Percentiles rank a stretch among this genome's conserved stretches.
phyloP scores from a whole-genome alignment of 495 filamentous ascomycete genomes.

The Penicillium cinerascens region DNA sequence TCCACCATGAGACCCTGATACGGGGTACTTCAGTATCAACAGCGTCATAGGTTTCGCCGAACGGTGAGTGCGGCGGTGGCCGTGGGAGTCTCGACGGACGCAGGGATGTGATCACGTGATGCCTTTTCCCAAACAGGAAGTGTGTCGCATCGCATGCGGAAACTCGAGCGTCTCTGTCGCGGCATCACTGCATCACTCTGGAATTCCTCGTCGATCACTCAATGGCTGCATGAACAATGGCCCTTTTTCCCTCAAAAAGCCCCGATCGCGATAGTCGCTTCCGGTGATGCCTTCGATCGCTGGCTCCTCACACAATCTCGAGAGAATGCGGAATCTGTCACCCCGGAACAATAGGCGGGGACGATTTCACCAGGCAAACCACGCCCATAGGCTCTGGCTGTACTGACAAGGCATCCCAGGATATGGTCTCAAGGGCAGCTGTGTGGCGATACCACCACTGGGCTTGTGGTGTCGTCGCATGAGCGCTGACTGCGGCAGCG shows the following conservation, averaged over 20 bases:
- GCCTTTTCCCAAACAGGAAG: constrained; percentile 11
- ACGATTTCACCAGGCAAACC: background rate
- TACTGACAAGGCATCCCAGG: too few relatives aligned
- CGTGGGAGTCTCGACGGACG: background rate
- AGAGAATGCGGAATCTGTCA: constrained; percentile 4
- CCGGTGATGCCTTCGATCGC: background rate
- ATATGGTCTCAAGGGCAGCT: background rate
- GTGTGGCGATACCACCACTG: background rate
- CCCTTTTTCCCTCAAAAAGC: background rate
- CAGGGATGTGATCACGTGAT: constrained; percentile 16
- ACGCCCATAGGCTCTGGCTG: background rate
- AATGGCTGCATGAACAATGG: background rate
- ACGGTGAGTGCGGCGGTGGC: background rate
- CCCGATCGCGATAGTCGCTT: background rate
- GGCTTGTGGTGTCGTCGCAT: background rate
- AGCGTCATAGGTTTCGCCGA: background rate
- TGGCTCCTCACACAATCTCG: background rate
- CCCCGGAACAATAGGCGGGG: background rate
- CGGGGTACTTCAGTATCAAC: background rate
- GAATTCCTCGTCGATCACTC: constrained; percentile 11
- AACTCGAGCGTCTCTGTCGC: background rate
- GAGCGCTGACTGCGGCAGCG: background rate
- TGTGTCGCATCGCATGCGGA: constrained; percentile 12
- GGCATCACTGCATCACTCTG: constrained; percentile 1
- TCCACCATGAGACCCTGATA: constrained; percentile 7